A percentile compares a stretch with the other conserved stretches of the same genome.
phyloP scores from a whole-genome alignment of 1,139 yeast species.

The Geotrichum aggregatum region DNA sequence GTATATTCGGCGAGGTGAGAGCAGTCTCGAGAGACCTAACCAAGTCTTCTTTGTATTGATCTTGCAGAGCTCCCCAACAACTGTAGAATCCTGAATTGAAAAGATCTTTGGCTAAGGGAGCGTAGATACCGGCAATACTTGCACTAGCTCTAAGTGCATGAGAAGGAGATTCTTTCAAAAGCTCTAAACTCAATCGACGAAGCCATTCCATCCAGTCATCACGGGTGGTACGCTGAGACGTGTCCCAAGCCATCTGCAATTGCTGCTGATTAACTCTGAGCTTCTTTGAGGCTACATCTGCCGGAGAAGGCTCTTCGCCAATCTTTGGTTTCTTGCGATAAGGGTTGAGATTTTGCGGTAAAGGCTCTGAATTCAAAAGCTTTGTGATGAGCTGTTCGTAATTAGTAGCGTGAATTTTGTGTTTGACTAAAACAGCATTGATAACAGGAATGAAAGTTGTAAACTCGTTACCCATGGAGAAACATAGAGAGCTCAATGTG shows the following conservation, averaged over 20 bases:
- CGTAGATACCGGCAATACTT: conserved; percentile 79
- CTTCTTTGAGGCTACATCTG: conserved; percentile 68
- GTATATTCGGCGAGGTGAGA: conserved; percentile 81
- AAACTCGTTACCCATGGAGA: conserved; percentile 81
- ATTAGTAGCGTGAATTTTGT: conserved; percentile 63
- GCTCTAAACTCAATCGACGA: conserved; percentile 75
- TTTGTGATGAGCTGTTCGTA: conserved; percentile 81
- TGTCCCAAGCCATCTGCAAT: conserved; percentile 85
- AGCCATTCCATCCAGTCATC: conserved; percentile 99
- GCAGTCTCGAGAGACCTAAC: conserved; percentile 85
- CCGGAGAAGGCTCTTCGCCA: conserved; percentile 54
- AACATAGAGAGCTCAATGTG: conserved; percentile 69
- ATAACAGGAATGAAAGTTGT: conserved; percentile 84
- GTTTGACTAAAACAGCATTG: conserved; percentile 60
- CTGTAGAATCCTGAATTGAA: conserved; percentile 95
- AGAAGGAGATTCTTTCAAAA: conserved; percentile 88
- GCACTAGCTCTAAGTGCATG: conserved; percentile 94
- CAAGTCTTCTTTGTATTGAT: conserved; percentile 88
- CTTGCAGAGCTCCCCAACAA: conserved; percentile 90
- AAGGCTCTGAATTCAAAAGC: conserved; percentile 78
- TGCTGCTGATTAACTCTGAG: conserved; percentile 76
- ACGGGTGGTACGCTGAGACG: conserved; percentile 78
- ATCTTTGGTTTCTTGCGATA: conserved; percentile 45
- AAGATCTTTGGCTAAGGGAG: conserved; percentile 83
- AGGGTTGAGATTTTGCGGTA: conserved; percentile 72